These are phyloP conservation scores for Larix kaempferi DNA, from an alignment of 75 land plant species.

Conservation along the genomic window DNA sequence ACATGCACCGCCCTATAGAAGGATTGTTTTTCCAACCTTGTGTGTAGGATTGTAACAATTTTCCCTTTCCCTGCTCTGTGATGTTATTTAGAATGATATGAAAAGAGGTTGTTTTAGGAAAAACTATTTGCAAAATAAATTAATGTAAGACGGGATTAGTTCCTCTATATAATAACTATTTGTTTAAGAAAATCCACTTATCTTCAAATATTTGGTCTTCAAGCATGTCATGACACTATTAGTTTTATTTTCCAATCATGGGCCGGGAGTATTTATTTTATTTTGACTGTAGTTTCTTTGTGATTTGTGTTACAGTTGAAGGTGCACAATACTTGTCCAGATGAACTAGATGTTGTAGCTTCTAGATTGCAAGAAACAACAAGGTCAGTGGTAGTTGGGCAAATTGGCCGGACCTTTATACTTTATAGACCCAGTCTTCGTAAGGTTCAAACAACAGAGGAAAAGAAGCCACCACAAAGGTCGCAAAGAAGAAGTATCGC, in stretches of 20 bases:
- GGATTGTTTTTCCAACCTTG: no score
- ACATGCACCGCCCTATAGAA: no score
- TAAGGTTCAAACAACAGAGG: constrained; percentile 47
- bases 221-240: background rate
- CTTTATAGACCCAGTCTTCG: constrained; percentile 70
- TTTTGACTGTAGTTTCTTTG: background rate
- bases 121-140: no score
- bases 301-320: constrained; percentile 44
- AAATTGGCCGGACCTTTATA: constrained; percentile 67
- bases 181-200: background rate
- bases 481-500: constrained; percentile 5
- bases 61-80: no score
- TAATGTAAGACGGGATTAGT: background rate
- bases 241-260: background rate
- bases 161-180: background rate
- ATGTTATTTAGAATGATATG: no score
- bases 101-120: no score
- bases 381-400: constrained; percentile 66
- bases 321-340: constrained; percentile 67
- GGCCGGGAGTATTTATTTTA: background rate
- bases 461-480: constrained; percentile 15
- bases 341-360: constrained; percentile 51
- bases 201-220: background rate
- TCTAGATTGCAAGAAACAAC: constrained; percentile 55
- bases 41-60: no score